Evolutionary conservation across 2,329 filamentous ascomycete genomes (phyloP).

Genomic region (Pseudophaeomoniella oleicola): DNA sequence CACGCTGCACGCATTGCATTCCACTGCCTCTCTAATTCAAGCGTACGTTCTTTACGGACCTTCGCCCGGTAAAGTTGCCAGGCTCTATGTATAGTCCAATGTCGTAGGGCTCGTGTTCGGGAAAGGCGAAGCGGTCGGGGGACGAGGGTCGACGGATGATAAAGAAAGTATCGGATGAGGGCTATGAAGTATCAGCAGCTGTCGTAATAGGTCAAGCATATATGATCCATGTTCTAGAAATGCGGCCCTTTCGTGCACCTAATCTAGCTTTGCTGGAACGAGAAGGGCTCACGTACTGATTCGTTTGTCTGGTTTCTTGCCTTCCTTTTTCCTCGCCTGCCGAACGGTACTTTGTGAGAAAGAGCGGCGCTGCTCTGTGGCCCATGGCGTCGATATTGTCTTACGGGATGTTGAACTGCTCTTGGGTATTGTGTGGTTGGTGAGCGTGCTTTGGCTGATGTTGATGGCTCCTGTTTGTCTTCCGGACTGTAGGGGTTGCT

Average conservation of each 20-base stretch:
- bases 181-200: slow-evolving; percentile 22
- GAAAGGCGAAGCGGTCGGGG: slow-evolving; percentile 75
- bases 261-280: no score
- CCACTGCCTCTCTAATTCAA: slow-evolving; percentile 65
- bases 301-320: slow-evolving; percentile 20
- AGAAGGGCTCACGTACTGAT: slow-evolving; percentile 26
- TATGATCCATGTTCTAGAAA: no score
- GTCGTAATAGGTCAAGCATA: slow-evolving; percentile 13
- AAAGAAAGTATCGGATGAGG: slow-evolving; percentile 55
- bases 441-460: slow-evolving; percentile 5
- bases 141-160: slow-evolving; percentile 43
- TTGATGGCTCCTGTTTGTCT: slow-evolving; percentile 4
- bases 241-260: no score
- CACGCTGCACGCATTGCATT: slow-evolving; percentile 72
- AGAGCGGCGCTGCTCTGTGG: slow-evolving; percentile 13
- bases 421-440: slow-evolving; percentile 8
- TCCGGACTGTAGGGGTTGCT: slow-evolving; percentile 22
- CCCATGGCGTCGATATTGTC: no score
- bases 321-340: slow-evolving; percentile 22
- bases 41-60: slow-evolving; percentile 47
- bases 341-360: slow-evolving; percentile 26
- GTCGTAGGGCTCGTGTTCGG: slow-evolving; percentile 72
- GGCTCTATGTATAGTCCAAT: slow-evolving; percentile 98
- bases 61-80: slow-evolving; percentile 71
- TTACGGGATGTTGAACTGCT: no score